These are phyloP conservation scores for Terfezia boudieri DNA, from an alignment of 495 filamentous ascomycete genomes.

Conservation along the genomic window DNA sequence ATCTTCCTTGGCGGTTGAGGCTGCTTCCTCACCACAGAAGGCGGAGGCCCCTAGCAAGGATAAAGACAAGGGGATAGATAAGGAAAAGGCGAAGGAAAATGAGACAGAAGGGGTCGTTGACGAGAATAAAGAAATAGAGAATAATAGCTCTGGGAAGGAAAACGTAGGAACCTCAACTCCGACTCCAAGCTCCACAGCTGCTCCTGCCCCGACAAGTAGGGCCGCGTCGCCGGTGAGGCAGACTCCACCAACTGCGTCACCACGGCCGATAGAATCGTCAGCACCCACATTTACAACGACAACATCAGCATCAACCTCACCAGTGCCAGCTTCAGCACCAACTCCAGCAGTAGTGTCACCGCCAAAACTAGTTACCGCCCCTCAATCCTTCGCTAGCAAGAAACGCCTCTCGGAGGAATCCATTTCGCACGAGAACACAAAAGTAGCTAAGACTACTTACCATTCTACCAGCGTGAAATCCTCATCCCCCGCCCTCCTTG, in stretches of 20 bases:
- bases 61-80: not conserved
- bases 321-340: conserved; percentile 5
- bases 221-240: not conserved
- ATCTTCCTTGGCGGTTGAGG: not conserved
- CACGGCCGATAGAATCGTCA: conserved; percentile 2
- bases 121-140: too few species aligned
- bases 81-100: not conserved
- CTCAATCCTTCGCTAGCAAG: not conserved
- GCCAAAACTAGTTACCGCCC: conserved; percentile 1
- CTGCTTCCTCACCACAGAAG: not conserved
- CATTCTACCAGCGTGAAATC: not conserved
- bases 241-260: not conserved
- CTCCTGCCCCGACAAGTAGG: not conserved
- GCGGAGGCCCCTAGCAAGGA: not conserved
- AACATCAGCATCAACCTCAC: conserved; percentile 1
- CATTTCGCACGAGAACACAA: not conserved
- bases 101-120: too few species aligned
- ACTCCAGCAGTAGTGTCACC: conserved; percentile 5
- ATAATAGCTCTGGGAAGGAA: too few species aligned
- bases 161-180: not conserved
- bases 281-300: conserved; percentile 4
- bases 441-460: not conserved
- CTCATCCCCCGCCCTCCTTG: not conserved
- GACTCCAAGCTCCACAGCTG: not conserved
- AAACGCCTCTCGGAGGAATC: not conserved